Evolutionary conservation across 257 asterid genomes (phyloP).

Genomic region (Cynanchum wilfordii): DNA sequence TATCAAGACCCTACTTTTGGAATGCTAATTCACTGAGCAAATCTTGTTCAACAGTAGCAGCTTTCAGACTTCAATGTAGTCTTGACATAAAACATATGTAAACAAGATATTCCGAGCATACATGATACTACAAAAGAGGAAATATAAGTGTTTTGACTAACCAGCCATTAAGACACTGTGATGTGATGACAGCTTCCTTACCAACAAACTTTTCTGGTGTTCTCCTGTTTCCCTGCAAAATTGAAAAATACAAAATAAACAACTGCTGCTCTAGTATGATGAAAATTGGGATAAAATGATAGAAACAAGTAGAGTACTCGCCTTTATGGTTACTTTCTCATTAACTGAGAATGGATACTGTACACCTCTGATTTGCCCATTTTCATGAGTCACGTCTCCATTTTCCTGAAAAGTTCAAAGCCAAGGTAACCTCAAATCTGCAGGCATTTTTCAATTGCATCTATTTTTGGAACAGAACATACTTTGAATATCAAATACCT

Average conservation of each 20-base stretch:
- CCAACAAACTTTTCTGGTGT: constrained; percentile 98
- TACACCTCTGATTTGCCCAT: constrained; percentile 58
- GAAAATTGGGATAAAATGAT: neutral
- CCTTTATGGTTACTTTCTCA: constrained; percentile 92
- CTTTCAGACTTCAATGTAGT: neutral
- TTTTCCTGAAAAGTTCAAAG: constrained; percentile 55
- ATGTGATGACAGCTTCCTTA: constrained; percentile 89
- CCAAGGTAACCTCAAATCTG: constrained; percentile 7
- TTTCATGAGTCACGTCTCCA: constrained; percentile 63
- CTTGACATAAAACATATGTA: neutral
- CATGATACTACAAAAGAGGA: neutral
- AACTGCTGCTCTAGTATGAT: neutral
- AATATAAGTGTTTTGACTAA: constrained; percentile 33
- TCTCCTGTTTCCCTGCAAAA: constrained; percentile 88
- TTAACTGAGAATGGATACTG: constrained; percentile 85
- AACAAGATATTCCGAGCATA: neutral
- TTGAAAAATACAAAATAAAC: neutral
- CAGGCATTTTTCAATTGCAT: constrained; percentile 6
- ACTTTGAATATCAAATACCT: neutral
- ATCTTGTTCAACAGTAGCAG: neutral
- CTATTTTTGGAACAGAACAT: constrained; percentile 1
- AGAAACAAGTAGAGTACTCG: constrained; percentile 22
- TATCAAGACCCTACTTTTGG: neutral
- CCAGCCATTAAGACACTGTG: constrained; percentile 99
- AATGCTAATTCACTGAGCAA: neutral